A percentile compares a stretch with the other conserved stretches of the same genome.
Evolutionary conservation across 768 basidiomycete species (phyloP).

Genomic region (Mycena maculata): DNA sequence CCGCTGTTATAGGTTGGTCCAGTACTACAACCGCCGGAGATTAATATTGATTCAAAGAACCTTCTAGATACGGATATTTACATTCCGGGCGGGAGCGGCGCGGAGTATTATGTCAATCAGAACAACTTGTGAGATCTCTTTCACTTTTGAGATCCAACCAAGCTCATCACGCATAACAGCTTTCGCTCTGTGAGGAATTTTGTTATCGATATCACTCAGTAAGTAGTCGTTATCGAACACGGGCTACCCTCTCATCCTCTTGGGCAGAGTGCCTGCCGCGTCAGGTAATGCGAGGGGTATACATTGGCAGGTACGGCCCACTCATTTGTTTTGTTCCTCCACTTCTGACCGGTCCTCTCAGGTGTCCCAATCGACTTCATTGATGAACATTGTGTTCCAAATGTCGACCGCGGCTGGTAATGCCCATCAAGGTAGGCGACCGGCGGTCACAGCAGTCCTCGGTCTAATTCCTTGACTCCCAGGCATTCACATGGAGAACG

Average conservation of each 20-base stretch:
- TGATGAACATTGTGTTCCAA: conserved; percentile 77
- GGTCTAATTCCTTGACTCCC: conserved; percentile 26
- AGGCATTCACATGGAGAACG: conserved; percentile 83
- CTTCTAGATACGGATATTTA: conserved; percentile 79
- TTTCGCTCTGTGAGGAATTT: conserved; percentile 81
- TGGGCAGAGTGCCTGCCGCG: conserved; percentile 56
- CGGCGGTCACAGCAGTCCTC: neutral
- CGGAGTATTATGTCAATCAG: conserved; percentile 71
- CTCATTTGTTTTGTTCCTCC: too few relatives aligned
- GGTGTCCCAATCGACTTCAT: conserved; percentile 78
- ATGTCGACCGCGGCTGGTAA: conserved; percentile 74
- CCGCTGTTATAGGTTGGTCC: conserved; percentile 79
- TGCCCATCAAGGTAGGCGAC: conserved; percentile 73
- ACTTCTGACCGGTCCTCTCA: too few relatives aligned
- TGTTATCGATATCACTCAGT: conserved; percentile 72
- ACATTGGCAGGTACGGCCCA: conserved; percentile 93
- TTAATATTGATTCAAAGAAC: neutral
- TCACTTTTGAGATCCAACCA: neutral
- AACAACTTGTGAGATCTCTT: too few relatives aligned
- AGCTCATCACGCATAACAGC: conserved; percentile 44
- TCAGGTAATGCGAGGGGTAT: conserved; percentile 71
- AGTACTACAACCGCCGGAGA: neutral
- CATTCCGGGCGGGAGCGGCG: conserved; percentile 58
- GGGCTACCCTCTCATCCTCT: neutral
- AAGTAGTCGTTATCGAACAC: neutral